Percentiles rank a stretch among this genome's conserved stretches.
Conservation (phyloP, 164 flowering plant species). For the Chimonanthus praecox region DNA sequence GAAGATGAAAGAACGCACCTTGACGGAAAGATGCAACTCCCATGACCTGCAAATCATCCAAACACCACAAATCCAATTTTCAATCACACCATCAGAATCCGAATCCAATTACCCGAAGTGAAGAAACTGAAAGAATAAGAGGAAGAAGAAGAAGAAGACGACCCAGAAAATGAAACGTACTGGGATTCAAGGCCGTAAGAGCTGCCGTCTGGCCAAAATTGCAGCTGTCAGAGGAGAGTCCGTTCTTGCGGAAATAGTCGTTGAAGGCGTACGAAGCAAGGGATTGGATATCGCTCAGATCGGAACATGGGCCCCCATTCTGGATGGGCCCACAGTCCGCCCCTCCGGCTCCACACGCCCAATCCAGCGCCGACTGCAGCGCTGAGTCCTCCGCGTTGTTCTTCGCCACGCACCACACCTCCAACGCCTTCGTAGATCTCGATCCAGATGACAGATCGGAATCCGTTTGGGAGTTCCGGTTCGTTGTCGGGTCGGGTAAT, state of each 20-base stretch:
- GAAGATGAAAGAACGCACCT: constrained; percentile 30
- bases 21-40: constrained; percentile 63
- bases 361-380: constrained; percentile 65
- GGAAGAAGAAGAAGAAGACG: not conserved
- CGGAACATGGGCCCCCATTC: constrained; percentile 59
- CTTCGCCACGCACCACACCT: constrained; percentile 91
- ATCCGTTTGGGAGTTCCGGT: no score
- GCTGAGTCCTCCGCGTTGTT: constrained; percentile 79
- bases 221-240: constrained; percentile 42
- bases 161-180: constrained; percentile 25
- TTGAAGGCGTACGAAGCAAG: constrained; percentile 84
- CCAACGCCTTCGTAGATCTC: not conserved
- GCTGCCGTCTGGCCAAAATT: constrained; percentile 58
- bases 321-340: constrained; percentile 66
- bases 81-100: not conserved
- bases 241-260: constrained; percentile 53
- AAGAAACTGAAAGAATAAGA: not conserved
- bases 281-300: constrained; percentile 34
- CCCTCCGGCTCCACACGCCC: constrained; percentile 85
- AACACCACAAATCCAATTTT: not conserved
- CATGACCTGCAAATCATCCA: constrained; percentile 45
- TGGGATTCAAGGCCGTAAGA: constrained; percentile 66
- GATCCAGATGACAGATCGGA: no score
- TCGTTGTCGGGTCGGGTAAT: no score
- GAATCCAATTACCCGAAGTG: not conserved